phyloP scores from a whole-genome alignment of 2,329 filamentous ascomycete genomes.

The Stagonosporopsis tanaceti region DNA sequence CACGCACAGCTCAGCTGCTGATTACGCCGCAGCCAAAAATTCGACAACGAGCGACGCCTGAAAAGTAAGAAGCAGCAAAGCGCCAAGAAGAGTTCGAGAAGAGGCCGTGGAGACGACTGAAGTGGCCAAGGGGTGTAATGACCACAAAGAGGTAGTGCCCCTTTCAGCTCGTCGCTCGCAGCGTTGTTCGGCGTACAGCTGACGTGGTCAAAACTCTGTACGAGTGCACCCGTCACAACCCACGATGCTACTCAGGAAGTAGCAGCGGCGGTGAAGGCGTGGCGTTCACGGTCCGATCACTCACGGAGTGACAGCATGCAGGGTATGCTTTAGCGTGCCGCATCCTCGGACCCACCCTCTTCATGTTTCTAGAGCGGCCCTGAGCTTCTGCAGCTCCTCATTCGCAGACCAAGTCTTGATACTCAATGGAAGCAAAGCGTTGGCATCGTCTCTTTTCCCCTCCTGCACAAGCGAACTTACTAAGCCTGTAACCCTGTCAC shows the following conservation, averaged over 20 bases:
- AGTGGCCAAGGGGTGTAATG: slow-evolving; percentile 8
- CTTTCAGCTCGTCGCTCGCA: slow-evolving; percentile 8
- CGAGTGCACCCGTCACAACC: slow-evolving; percentile 17
- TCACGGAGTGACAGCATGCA: slow-evolving; percentile 24
- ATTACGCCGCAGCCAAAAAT: slow-evolving; percentile 57
- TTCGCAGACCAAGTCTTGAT: slow-evolving; percentile 42
- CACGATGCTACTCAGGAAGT: slow-evolving; percentile 25
- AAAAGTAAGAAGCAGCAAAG: slow-evolving; percentile 68
- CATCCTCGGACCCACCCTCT: slow-evolving; percentile 17
- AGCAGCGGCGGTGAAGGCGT: slow-evolving; percentile 33
- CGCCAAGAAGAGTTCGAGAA: slow-evolving; percentile 66
- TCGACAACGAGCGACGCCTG: slow-evolving; percentile 65
- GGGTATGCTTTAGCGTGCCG: slow-evolving; percentile 30
- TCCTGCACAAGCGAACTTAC: slow-evolving; percentile 34
- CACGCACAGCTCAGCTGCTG: slow-evolving; percentile 25
- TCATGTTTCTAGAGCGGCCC: slow-evolving; percentile 30
- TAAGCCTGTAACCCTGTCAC: slow-evolving; percentile 38
- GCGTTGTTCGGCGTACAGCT: slow-evolving; percentile 18
- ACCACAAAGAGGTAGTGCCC: slow-evolving; percentile 13
- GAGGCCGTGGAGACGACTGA: slow-evolving; percentile 49
- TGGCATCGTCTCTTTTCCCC: slow-evolving; percentile 39
- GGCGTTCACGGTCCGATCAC: slow-evolving; percentile 26
- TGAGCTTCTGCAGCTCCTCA: slow-evolving; percentile 38
- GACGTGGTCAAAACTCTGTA: slow-evolving; percentile 29
- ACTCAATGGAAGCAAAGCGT: slow-evolving; percentile 34